Evolutionary conservation across 2,329 filamentous ascomycete species (phyloP), one percentile per base, ranked within the genome.

Genomic region (Epicoccum nigrum): DNA sequence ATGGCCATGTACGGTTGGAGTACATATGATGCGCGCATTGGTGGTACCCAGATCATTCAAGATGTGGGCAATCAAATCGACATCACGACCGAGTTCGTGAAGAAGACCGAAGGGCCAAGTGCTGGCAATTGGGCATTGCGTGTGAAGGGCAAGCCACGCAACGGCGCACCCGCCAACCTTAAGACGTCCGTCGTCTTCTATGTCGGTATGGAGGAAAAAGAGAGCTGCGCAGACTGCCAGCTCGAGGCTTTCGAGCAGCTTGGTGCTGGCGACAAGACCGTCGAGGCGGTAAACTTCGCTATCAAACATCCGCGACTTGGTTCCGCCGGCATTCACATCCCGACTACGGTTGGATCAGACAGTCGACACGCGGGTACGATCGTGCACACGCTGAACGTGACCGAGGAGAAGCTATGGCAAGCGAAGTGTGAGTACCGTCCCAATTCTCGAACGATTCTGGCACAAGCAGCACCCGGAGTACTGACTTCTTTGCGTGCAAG

Each of bases 1-100:
- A 96, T 97, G 84, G 87, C 85, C 34, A 92, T 92, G 40, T 97
- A 97, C 72, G 93, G 93, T 55, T 99, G 94, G 93, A 92, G 96
- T 63, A 89, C 94, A 70, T 99, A 95, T 74, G 92, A 97, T 75
- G 86, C 90, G 25, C 83, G 93, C 50, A 86, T 81, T 45, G 94
- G 93, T 54, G 94, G 93, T 40, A 81, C 88, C 15, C 90, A 97
- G 74, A 88, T 88, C 1, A 92, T 97, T 49, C 89, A 93, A 67
- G 94, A 97, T 70, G 85, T 86, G 43, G 86, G 84, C 34, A 97
- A 97, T 75, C 83, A 83, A 45, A 82, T 97, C 56, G 91, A 97
- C 75, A 82, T 97, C 55, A 94, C 89, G 7, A 96, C 93, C 20
- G 88, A 89, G 33, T 96, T 97, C 74, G 85, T 96, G 68, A 97